Evolutionary conservation across 163 green algal species (phyloP).

Genomic region (Scenedesmus sp.): DNA sequence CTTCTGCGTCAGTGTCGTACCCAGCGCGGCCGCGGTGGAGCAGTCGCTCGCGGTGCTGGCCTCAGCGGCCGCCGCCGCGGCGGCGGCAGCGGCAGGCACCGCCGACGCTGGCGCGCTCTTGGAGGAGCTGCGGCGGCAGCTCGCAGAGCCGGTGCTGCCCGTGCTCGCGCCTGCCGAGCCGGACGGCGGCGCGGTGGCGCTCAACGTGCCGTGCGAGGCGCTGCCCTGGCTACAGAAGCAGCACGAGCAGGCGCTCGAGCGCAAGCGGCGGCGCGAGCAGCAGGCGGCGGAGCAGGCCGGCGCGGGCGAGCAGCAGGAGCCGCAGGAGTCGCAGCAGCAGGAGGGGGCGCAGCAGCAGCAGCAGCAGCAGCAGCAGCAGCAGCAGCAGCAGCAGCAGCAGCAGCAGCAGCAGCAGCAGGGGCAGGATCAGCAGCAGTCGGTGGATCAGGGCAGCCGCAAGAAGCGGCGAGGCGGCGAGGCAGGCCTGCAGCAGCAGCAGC

Average conservation of each 20-base stretch:
- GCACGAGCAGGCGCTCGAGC: too few species aligned
- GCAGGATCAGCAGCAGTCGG: constrained; percentile 12
- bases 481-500: too few species aligned
- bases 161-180: too few species aligned
- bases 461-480: too few species aligned
- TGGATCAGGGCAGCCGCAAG: too few species aligned
- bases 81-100: neutral
- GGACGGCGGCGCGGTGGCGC: too few species aligned
- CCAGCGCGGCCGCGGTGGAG: constrained; percentile 4
- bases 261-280: too few species aligned
- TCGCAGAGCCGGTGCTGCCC: neutral
- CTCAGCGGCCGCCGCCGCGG: constrained; percentile 10
- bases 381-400: constrained; percentile 13
- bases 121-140: constrained; percentile 1
- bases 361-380: constrained; percentile 13
- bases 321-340: neutral
- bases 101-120: too few species aligned
- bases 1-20: constrained; percentile 13
- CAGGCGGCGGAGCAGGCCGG: too few species aligned
- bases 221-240: too few species aligned
- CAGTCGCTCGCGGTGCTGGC: constrained; percentile 7
- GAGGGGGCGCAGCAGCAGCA: neutral
- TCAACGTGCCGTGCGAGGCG: too few species aligned
- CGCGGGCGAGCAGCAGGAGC: neutral
- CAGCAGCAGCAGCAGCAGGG: neutral